Evolutionary conservation across 2,329 filamentous ascomycete species (phyloP).

Genomic region (Colletotrichum melonis): DNA sequence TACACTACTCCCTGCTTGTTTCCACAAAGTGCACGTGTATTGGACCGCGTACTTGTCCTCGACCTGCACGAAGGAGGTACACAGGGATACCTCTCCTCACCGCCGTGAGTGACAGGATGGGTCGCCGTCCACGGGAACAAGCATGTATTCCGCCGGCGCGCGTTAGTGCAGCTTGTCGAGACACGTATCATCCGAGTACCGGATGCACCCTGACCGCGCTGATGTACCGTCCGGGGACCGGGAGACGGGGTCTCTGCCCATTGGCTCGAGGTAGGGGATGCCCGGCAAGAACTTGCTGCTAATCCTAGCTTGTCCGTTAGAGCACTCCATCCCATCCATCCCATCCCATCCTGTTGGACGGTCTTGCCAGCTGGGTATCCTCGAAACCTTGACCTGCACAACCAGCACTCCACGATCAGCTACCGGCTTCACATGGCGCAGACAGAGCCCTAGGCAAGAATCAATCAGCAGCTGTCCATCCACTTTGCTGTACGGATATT

Average conservation of each 20-base stretch:
- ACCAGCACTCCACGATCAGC: not conserved
- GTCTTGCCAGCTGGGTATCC: not conserved
- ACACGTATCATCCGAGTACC: constrained; percentile 27
- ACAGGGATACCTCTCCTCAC: constrained; percentile 19
- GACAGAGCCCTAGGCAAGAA: not conserved
- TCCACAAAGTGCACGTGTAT: constrained; percentile 10
- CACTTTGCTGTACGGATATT: not conserved
- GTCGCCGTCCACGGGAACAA: not conserved
- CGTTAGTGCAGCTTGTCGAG: constrained; percentile 16
- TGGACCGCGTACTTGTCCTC: constrained; percentile 7
- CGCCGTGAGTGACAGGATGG: constrained; percentile 21
- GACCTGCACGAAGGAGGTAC: not conserved
- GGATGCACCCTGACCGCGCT: not conserved
- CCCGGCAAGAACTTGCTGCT: not conserved
- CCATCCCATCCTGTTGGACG: not conserved
- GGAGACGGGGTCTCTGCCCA: constrained; percentile 22
- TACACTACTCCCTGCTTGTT: not conserved
- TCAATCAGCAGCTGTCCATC: not conserved
- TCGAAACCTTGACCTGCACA: not conserved
- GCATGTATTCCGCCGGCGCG: constrained; percentile 6
- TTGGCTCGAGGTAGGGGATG: not conserved
- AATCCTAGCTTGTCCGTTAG: not conserved
- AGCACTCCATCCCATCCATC: not conserved
- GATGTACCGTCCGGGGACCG: constrained; percentile 1
- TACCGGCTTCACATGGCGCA: not conserved